phyloP scores from a whole-genome alignment of 164 flowering plant genomes.

The Vitis cinerea region DNA sequence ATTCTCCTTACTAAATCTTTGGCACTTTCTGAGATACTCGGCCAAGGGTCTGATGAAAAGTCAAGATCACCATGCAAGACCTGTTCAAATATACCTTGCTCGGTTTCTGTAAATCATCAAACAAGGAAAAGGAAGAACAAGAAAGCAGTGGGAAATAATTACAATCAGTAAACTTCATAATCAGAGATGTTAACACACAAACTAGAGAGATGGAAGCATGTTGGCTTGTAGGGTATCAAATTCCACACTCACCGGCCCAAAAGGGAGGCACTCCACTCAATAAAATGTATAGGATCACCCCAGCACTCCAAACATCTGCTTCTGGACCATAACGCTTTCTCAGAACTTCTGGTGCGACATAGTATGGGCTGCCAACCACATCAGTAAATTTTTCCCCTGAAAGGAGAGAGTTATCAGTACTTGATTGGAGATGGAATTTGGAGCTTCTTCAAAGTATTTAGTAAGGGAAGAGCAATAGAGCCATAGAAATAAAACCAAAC shows the following conservation, averaged over 20 bases:
- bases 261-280: slow-evolving; percentile 50
- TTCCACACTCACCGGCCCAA: slow-evolving; percentile 38
- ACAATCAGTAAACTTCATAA: neutral
- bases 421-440: neutral
- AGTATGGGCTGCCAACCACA: slow-evolving; percentile 50
- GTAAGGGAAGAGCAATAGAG: neutral
- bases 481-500: neutral
- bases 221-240: no score
- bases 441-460: neutral
- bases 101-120: slow-evolving; percentile 23
- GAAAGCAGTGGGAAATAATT: neutral
- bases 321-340: slow-evolving; percentile 40
- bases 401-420: slow-evolving; percentile 2
- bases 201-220: neutral
- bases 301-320: slow-evolving; percentile 55
- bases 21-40: slow-evolving; percentile 43
- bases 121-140: neutral
- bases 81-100: slow-evolving; percentile 42
- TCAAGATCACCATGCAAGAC: slow-evolving; percentile 46
- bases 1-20: slow-evolving; percentile 44
- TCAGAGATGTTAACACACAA: neutral
- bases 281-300: slow-evolving; percentile 40
- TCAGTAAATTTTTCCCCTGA: slow-evolving; percentile 36
- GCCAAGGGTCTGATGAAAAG: slow-evolving; percentile 46
- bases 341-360: slow-evolving; percentile 47